Evolutionary conservation across 2,329 filamentous ascomycete species (phyloP).

Genomic region (Ophiostoma tasmaniense): DNA sequence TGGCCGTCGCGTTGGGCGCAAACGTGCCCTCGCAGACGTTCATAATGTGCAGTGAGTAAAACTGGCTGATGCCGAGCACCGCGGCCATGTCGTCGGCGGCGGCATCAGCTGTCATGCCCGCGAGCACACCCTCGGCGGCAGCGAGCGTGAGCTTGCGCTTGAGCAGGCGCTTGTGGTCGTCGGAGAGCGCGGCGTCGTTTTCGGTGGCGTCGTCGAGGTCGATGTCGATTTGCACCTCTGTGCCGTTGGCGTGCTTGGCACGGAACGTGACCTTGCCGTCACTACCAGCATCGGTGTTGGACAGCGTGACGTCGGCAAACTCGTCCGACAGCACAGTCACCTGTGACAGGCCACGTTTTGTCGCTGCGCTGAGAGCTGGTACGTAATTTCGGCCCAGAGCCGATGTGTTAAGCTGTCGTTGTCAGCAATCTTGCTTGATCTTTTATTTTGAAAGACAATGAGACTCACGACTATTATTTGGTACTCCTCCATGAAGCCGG

Average conservation of each 20-base stretch:
- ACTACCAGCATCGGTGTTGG: neutral
- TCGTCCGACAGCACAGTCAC: constrained; percentile 14
- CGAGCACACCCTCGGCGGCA: constrained; percentile 21
- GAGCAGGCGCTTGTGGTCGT: constrained; percentile 1
- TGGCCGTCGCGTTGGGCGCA: constrained; percentile 23
- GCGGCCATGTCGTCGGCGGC: constrained; percentile 23
- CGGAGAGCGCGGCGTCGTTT: neutral
- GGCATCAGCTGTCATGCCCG: constrained; percentile 20
- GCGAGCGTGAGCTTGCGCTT: constrained; percentile 18
- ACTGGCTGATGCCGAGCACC: constrained; percentile 28
- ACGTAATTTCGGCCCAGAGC: constrained; percentile 33
- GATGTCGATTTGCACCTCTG: neutral
- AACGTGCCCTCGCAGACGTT: constrained; percentile 28
- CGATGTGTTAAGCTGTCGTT: constrained; percentile 34
- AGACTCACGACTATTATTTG: constrained; percentile 30
- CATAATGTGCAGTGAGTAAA: constrained; percentile 29
- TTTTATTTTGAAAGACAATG: neutral
- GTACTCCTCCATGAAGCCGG: constrained; percentile 31
- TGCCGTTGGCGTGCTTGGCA: constrained; percentile 14
- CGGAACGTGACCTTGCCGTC: neutral
- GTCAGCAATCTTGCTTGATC: neutral
- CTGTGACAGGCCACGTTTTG: constrained; percentile 22
- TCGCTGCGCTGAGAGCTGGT: constrained; percentile 23
- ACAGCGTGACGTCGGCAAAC: constrained; percentile 16
- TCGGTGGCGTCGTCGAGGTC: neutral